Base-by-base conservation (phyloP, 2,329 filamentous ascomycete species). In the Apiospora rasikravindrae region DNA sequence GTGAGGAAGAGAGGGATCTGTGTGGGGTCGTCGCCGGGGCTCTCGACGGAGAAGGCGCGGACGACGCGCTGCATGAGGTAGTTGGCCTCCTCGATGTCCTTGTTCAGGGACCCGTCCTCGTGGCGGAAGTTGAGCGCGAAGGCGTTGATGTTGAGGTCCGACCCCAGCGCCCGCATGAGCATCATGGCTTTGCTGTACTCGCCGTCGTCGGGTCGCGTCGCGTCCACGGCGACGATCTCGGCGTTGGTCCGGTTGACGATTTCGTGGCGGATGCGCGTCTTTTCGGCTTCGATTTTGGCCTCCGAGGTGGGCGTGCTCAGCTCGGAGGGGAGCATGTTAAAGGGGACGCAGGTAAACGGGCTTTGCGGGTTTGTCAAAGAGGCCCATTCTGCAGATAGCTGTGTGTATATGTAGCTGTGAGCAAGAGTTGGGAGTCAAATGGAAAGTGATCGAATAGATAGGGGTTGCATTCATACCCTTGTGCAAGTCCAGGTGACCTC, bases 111-210 rank as follows among this genome's bases (percentile, higher is more conserved):
- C 0, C 83, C 84, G 19, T 86, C 74, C 0, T 76, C 69, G 57
- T 84, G 74, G 2, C 80, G 78, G 79, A 84, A 87, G 73, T 87
- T 87, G 37, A 83, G 75, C 0, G 83, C 78, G 69, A 86, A 85
- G 8, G 82, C 81, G 72, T 86, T 86, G 74, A 87, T 86, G 74
- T 85, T 86, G 10, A 84, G 77, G n/a, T 87, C 85, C 0, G 84
- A 85, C 0, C 85, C 85, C 0, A 87, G 73, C 0, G 80, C 77
- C 0, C 82, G 79, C 40, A 87, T 80, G 0, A 86, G 76, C 6
- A 78, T 76, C 74, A 84, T 81, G 0, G 82, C 81, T 26, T 83
- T 80, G 33, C 33, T 37, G 33, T 37, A 37, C 33, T 37, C 33
- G 3, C 76, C 70, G 1, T 80, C 77, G 1, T 76, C 73, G 0